Evolutionary conservation across 768 basidiomycete genomes (phyloP).

Genomic region (Boletus subparvulus): DNA sequence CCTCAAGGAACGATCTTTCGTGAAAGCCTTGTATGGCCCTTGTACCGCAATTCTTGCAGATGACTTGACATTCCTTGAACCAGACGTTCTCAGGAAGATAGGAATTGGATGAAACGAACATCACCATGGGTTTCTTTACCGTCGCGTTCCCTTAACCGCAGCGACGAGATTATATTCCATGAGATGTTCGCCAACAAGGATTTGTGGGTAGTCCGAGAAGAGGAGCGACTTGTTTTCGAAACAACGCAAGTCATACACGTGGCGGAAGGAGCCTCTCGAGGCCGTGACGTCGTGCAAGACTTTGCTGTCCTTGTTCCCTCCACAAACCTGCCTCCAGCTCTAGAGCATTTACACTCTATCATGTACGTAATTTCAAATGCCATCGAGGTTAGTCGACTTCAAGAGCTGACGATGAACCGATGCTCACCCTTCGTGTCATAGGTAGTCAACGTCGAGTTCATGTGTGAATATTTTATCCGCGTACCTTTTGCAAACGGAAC

Average conservation of each 20-base stretch:
- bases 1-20: conserved; percentile 22
- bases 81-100: conserved; percentile 5
- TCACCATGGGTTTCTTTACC: not conserved
- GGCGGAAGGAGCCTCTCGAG: not conserved
- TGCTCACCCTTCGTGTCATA: not conserved
- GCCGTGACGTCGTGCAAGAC: conserved; percentile 2
- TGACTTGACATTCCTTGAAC: not conserved
- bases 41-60: not conserved
- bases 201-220: conserved; percentile 17
- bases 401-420: not conserved
- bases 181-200: conserved; percentile 7
- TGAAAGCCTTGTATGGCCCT: conserved; percentile 8
- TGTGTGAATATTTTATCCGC: conserved; percentile 20
- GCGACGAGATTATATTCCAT: not conserved
- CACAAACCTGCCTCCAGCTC: conserved; percentile 20
- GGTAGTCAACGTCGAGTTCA: conserved; percentile 2
- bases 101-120: not conserved
- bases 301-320: conserved; percentile 21
- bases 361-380: too few species aligned
- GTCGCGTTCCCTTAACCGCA: not conserved
- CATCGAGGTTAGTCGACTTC: not conserved
- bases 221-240: conserved; percentile 20
- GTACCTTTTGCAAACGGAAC: conserved; percentile 16
- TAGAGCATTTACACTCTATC: not conserved
- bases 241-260: conserved; percentile 4